Conservation (phyloP, 331 rosid genomes). For the Quercus lobata region DNA sequence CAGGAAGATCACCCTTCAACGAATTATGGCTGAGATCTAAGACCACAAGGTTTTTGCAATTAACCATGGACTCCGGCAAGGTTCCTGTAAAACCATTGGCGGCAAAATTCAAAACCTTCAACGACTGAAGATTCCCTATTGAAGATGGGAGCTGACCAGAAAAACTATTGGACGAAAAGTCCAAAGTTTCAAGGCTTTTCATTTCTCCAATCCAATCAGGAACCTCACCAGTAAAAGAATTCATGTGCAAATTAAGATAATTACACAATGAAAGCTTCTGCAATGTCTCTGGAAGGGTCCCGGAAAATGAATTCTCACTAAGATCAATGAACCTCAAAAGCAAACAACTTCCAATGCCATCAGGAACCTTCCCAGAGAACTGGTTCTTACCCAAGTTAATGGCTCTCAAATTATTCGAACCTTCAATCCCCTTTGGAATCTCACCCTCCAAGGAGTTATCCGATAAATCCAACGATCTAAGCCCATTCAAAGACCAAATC, state of each 20-base stretch:
- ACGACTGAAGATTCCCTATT: constrained; percentile 52
- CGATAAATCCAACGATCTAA: constrained; percentile 78
- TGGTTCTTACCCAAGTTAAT: constrained; percentile 59
- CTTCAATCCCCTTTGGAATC: constrained; percentile 49
- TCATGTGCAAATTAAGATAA: constrained; percentile 49
- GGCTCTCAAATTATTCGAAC: constrained; percentile 66
- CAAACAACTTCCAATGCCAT: constrained; percentile 81
- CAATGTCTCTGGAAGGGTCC: constrained; percentile 63
- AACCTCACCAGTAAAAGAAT: constrained; percentile 68
- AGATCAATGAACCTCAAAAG: constrained; percentile 87
- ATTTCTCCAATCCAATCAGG: constrained; percentile 80
- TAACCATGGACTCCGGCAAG: constrained; percentile 62
- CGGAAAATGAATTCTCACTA: constrained; percentile 67
- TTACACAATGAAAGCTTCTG: constrained; percentile 59
- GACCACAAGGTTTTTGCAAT: constrained; percentile 53
- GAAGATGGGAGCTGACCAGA: constrained; percentile 73
- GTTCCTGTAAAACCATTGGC: constrained; percentile 64
- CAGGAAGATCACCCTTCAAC: constrained; percentile 68
- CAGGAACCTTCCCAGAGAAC: constrained; percentile 64
- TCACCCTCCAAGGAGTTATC: constrained; percentile 70
- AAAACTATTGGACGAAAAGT: constrained; percentile 67
- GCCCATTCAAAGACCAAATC: constrained; percentile 73
- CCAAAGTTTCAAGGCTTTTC: constrained; percentile 68
- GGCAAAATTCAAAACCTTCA: constrained; percentile 69
- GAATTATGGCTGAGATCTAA: constrained; percentile 75